Percentiles rank a stretch among this genome's conserved stretches.
Evolutionary conservation across 129 eudicot species (phyloP).

Genomic region (Silybum marianum): DNA sequence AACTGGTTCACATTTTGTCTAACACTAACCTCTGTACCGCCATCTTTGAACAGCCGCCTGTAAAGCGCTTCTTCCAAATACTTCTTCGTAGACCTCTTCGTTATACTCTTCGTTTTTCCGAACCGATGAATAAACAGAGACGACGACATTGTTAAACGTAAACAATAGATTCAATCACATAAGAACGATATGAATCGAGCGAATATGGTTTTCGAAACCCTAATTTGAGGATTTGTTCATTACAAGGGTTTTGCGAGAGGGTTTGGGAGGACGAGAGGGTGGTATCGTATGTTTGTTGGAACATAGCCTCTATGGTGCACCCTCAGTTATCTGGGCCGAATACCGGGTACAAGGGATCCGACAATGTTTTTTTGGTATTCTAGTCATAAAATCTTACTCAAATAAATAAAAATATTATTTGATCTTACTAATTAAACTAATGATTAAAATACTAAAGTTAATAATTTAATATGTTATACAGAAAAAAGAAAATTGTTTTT

Average conservation of each 20-base stretch:
- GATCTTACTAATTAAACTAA: too few relatives aligned
- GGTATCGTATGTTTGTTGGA: slow-evolving; percentile 17
- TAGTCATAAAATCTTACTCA: too few relatives aligned
- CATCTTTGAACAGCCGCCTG: slow-evolving; percentile 72
- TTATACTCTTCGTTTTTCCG: slow-evolving; percentile 56
- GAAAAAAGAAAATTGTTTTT: too few relatives aligned
- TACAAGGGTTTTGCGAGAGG: slow-evolving; percentile 20
- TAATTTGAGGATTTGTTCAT: slow-evolving; percentile 8
- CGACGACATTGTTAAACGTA: slow-evolving; percentile 33
- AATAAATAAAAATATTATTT: too few relatives aligned
- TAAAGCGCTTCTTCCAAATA: slow-evolving; percentile 85
- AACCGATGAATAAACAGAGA: slow-evolving; percentile 62
- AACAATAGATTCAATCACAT: slow-evolving; percentile 2
- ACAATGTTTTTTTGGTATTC: too few relatives aligned
- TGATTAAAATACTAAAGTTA: too few relatives aligned
- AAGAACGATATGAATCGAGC: background rate
- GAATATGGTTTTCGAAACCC: slow-evolving; percentile 22
- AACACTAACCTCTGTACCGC: slow-evolving; percentile 65
- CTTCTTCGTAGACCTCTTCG: slow-evolving; percentile 71
- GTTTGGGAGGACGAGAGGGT: slow-evolving; percentile 3
- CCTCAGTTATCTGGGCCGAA: slow-evolving; percentile 13
- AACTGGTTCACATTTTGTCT: slow-evolving; percentile 65
- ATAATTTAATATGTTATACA: too few relatives aligned
- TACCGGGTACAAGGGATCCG: background rate
- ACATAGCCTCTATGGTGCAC: slow-evolving; percentile 17